phyloP scores from a whole-genome alignment of 1,139 yeast genomes.

The Taiozyma onychis region DNA sequence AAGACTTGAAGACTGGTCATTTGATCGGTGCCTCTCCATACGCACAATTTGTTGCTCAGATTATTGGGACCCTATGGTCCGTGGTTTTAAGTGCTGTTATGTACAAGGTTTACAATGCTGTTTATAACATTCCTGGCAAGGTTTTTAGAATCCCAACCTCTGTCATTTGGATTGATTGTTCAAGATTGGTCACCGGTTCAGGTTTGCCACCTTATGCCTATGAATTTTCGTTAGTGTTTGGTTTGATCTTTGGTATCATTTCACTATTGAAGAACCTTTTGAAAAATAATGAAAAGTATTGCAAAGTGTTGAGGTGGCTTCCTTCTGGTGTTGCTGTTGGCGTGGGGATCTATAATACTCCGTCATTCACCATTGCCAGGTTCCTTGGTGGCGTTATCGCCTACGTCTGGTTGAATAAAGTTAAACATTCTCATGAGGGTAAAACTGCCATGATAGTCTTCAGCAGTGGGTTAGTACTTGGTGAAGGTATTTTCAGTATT shows the following conservation, averaged over 20 bases:
- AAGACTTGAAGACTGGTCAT: constrained; percentile 93
- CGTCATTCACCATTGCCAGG: constrained; percentile 89
- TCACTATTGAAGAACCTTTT: constrained; percentile 58
- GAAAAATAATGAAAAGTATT: constrained; percentile 33
- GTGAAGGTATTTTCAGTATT: constrained; percentile 88
- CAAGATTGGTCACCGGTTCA: constrained; percentile 84
- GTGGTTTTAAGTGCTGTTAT: constrained; percentile 72
- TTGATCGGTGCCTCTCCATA: constrained; percentile 86
- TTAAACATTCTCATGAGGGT: constrained; percentile 31
- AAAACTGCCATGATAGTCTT: constrained; percentile 74
- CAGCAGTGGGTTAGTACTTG: constrained; percentile 87
- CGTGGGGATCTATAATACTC: constrained; percentile 90
- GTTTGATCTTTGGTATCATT: constrained; percentile 59
- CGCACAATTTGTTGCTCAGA: constrained; percentile 87
- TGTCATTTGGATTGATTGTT: constrained; percentile 93
- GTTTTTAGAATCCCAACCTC: constrained; percentile 91
- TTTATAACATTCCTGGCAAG: constrained; percentile 79
- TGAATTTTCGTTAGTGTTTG: constrained; percentile 60
- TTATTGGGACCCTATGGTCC: constrained; percentile 83
- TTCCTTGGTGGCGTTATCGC: constrained; percentile 85
- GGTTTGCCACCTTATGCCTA: constrained; percentile 81
- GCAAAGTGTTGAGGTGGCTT: constrained; percentile 47
- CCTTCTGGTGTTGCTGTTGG: constrained; percentile 98
- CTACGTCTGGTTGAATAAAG: constrained; percentile 46
- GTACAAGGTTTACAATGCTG: constrained; percentile 74